Percentiles rank a stretch among this genome's conserved stretches.
Conservation (phyloP, 306 rosid genomes). For the Benincasa hispida region DNA sequence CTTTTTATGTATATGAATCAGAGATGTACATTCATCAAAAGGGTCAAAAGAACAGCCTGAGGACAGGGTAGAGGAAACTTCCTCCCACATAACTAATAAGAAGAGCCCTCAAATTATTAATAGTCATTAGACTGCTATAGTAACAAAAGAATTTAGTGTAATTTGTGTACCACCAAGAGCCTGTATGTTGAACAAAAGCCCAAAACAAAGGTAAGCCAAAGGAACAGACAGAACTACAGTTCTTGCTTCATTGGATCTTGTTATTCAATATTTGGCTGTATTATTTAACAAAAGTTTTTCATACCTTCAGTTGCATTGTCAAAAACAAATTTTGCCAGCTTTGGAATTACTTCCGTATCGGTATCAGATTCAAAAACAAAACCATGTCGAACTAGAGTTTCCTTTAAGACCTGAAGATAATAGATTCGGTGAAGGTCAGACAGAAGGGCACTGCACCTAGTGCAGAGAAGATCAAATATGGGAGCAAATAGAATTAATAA, state of each 20-base stretch:
- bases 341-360: slow-evolving; percentile 95
- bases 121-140: no score
- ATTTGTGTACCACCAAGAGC: no score
- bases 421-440: neutral
- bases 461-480: neutral
- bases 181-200: no score
- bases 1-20: no score
- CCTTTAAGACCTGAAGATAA: slow-evolving; percentile 69
- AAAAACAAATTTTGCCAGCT: slow-evolving; percentile 85
- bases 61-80: no score
- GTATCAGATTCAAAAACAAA: slow-evolving; percentile 84
- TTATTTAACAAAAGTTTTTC: neutral
- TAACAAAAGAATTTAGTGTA: no score
- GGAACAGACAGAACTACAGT: neutral
- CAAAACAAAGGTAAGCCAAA: no score
- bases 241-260: neutral
- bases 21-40: no score
- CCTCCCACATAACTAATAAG: no score
- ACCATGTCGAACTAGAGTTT: slow-evolving; percentile 68
- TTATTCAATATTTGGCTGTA: neutral
- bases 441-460: neutral
- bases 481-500: neutral
- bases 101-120: no score
- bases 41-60: no score
- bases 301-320: slow-evolving; percentile 75